Evolutionary conservation across 306 rosid species (phyloP), one percentile per base, ranked within the genome.

Genomic region (Lupinus albus): DNA sequence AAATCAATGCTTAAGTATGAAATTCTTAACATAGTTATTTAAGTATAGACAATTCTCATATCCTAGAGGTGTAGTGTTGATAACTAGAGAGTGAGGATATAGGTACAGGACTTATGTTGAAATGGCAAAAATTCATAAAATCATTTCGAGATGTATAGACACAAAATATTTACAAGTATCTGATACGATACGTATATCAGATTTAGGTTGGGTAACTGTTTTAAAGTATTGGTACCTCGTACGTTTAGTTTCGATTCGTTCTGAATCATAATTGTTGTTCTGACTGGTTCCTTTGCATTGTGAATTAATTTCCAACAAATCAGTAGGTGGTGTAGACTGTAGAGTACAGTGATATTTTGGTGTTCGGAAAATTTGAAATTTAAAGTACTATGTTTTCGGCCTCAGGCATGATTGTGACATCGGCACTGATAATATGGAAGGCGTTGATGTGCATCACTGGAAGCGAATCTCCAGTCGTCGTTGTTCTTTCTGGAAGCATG

Each of bases 401-500:
- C 68, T 64, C 84, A 89, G 98, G 98, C 25, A 73, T 92, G 95
- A 83, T 92, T 72, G 89, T 87, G 20, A 76, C 96, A 33, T 82
- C 96, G 12, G 98, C 96, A 12, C 80, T 92, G 46, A 72, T 89
- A 45, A 82, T 89, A 67, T 92, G 98, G 98, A 89, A 87, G 85
- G 95, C 83, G 14, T 73, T 92, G 62, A 89, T 87, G 84, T 92
- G 96, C 55, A 32, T 84, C 46, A 85, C 95, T 4, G 95, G 92
- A 13, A 85, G 91, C 3, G 92, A 92, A 60, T 85, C 98, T 13
- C 98, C 98, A 6, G 91, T 92, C 18, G 96, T 92, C 12, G 98
- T 92, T 63, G 98, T 92, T 70, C 79, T 92, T 57, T 89, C 98
- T n/a, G 96, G 89, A 38, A 92, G 96, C 79, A 92, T 92, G 98